Base-by-base conservation (phyloP, 2,329 filamentous ascomycete species). In the Sporothrix luriei region DNA sequence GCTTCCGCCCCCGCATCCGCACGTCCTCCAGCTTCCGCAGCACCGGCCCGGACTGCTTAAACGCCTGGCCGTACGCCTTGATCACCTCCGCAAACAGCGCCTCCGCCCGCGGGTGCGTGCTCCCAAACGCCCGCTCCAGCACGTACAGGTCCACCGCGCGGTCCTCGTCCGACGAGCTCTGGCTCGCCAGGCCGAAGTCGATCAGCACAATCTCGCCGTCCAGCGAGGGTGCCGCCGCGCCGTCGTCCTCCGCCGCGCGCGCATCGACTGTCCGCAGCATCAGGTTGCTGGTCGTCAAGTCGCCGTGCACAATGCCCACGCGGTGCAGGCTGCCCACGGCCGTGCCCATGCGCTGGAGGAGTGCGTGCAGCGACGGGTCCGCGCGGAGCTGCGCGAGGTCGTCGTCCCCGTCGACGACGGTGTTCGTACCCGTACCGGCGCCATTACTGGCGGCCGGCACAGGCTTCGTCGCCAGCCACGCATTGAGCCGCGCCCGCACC, bases 111-210 rank as follows among this genome's bases (percentile, higher is more conserved):
- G 95, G 94, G 82, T 99, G 95, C 48, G 95, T 98, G 76, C 93
- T 97, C 26, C 90, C 91, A 83, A 98, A 98, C 0, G 95, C 95
- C 68, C 95, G 84, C 80, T 99, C 95, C 61, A 99, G 83, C 13
- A 99, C 95, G 79, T 99, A 99, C 68, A 99, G 80, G 82, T 99
- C 95, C 51, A 99, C 95, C 0, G 95, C 95, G 69, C 94, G 87
- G 78, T 99, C 95, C 80, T 99, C 95, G 69, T 97, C 94, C 73
- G 91, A 88, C 21, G 87, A 81, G 72, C 89, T 92, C 80, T 94
- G 91, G 74, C 87, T 90, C 16, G 94, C 93, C 24, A 99, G 87
- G 0, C 95, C 95, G 77, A 99, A 96, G 81, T 99, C 95, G 78
- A 98, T 98, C 49, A 98, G 83, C 26, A 97, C 89, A 70, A 99